Evolutionary conservation across 805 yeast genomes (phyloP), one percentile per base, ranked within the genome.

Genomic region (Candida stauntonica): DNA sequence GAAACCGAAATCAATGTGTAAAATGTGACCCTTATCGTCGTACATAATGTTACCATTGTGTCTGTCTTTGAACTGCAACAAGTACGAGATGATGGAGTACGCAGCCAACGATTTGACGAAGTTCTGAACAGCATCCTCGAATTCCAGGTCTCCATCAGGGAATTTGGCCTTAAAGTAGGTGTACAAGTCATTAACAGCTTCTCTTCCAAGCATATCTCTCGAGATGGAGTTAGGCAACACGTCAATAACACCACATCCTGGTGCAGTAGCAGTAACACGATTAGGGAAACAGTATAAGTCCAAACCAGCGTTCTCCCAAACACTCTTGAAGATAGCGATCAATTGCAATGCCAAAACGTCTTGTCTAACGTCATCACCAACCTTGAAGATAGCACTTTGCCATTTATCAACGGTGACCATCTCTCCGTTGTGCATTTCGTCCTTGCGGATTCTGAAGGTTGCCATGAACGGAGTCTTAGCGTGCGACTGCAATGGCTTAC

Each of bases 401-500:
- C 95, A 84, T 48, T 71, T 75, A 35, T 85, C 91, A 35, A 75
- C 58, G 5, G 73, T 70, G 5, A 56, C 47, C n/a, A 46, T 48
- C 20, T 55, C 70, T 31, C 71, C 73, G 12, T 57, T 54, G 16
- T 66, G 68, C 13, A 62, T 62, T 14, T 73, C 68, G 5, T 76
- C 75, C 50, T 78, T 80, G 33, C 74, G 72, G 50, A 93, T 88
- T 61, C 79, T 84, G 70, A 93, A 93, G 1, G 95, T 82, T 0
- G 99, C 99, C 89, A 93, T 74, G 59, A 88, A 93, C 27, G 99
- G 99, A 0, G 99, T 98, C 60, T 93, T 93, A 12, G 99, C 99
- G 60, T 93, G 99, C 11, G 96, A 86, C 63, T 93, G 99, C 51
- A 93, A 68, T 7, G 99, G 99, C 52, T 75, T 81, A 42, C 99